A percentile compares a stretch with the other conserved stretches of the same genome.
These are phyloP conservation scores for Scutellaria baicalensis DNA, from an alignment of 257 asterid genomes.

Conservation along the genomic window DNA sequence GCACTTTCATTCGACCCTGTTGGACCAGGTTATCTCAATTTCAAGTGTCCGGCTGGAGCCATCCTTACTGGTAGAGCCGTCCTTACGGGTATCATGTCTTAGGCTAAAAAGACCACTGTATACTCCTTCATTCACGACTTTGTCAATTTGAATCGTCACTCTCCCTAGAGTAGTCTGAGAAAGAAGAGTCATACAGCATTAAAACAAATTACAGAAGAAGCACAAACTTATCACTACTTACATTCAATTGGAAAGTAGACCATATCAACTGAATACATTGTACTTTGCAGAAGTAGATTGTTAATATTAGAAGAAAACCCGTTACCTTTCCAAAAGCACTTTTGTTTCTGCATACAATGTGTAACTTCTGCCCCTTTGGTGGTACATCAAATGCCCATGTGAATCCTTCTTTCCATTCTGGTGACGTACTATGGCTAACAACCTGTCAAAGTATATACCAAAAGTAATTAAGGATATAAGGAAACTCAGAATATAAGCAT, in stretches of 20 bases:
- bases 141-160: slow-evolving; percentile 69
- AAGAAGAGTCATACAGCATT: slow-evolving; percentile 9
- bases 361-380: slow-evolving; percentile 89
- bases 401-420: slow-evolving; percentile 82
- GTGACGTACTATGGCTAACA: slow-evolving; percentile 53
- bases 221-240: too few species aligned
- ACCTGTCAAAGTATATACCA: slow-evolving; percentile 34
- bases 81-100: slow-evolving; percentile 29
- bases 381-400: slow-evolving; percentile 91
- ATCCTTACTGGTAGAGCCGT: slow-evolving; percentile 27
- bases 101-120: slow-evolving; percentile 59
- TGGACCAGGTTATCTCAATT: slow-evolving; percentile 75
- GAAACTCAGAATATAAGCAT: neutral
- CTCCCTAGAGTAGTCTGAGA: slow-evolving; percentile 68
- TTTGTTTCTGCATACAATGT: slow-evolving; percentile 58
- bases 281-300: neutral
- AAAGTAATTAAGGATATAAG: slow-evolving; percentile 3
- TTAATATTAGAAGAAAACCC: slow-evolving; percentile 3
- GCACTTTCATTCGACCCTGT: slow-evolving; percentile 27
- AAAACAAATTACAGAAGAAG: neutral
- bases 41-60: slow-evolving; percentile 57
- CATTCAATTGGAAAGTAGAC: neutral
- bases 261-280: neutral
- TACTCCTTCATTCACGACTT: slow-evolving; percentile 69
- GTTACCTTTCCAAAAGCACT: slow-evolving; percentile 84